phyloP scores from a whole-genome alignment of 306 rosid genomes.

The Herpetospermum pedunculosum region DNA sequence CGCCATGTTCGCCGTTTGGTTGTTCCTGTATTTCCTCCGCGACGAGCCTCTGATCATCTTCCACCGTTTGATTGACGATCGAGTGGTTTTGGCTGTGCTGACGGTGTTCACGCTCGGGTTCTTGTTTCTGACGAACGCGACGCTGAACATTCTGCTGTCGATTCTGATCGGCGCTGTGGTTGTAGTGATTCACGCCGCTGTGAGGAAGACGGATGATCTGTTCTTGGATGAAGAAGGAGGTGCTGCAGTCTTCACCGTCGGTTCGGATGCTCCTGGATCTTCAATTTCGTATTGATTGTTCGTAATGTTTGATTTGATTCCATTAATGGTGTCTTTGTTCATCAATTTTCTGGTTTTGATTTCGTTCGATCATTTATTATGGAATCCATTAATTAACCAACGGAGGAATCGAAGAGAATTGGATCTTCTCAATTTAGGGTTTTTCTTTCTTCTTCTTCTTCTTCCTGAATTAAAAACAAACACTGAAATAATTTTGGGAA shows the following conservation, averaged over 20 bases:
- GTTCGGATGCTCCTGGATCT: conserved; percentile 20
- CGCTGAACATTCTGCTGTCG: conserved; percentile 41
- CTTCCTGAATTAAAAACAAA: neutral
- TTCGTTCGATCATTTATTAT: neutral
- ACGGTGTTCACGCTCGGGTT: conserved; percentile 41
- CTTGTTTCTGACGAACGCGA: conserved; percentile 59
- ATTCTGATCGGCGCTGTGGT: conserved; percentile 28
- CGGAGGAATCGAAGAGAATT: neutral
- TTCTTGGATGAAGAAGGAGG: conserved; percentile 45
- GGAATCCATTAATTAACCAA: neutral
- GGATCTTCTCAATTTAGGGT: neutral
- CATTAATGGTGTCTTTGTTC: neutral
- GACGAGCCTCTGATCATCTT: conserved; percentile 55
- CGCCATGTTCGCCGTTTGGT: conserved; percentile 48
- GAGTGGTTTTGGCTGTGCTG: conserved; percentile 39
- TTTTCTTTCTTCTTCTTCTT: too few species aligned
- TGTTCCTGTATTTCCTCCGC: conserved; percentile 79
- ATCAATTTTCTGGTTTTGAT: neutral
- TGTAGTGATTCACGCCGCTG: conserved; percentile 35
- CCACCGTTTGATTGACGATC: conserved; percentile 46
- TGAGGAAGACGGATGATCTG: conserved; percentile 57
- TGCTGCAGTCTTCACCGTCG: conserved; percentile 7
- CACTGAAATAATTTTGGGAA: neutral
- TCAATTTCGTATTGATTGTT: neutral
- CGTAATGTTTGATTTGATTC: neutral